Conservation (phyloP, 129 eudicot species). For the Calendula officinalis region DNA sequence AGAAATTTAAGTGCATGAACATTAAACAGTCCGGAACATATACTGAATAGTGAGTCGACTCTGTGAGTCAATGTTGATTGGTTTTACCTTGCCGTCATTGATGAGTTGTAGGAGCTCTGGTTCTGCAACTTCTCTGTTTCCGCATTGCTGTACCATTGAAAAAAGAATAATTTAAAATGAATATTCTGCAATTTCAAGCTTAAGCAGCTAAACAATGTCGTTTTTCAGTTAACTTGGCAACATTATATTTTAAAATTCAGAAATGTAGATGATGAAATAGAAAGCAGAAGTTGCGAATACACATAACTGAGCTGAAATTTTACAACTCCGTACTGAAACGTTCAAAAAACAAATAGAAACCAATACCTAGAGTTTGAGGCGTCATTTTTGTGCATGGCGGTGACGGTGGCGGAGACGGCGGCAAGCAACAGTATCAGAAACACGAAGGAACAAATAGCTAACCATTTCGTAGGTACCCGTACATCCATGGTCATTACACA, state of each 20-base stretch:
- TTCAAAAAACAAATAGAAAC: constrained; percentile 9
- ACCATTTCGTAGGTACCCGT: constrained; percentile 22
- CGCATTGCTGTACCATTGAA: constrained; percentile 35
- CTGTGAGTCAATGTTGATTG: constrained; percentile 20
- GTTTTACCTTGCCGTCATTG: constrained; percentile 67
- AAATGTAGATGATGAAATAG: background rate
- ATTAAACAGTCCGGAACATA: background rate
- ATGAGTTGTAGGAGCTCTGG: constrained; percentile 57
- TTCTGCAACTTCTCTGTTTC: constrained; percentile 46
- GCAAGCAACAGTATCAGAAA: constrained; percentile 34
- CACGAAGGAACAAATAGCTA: constrained; percentile 29
- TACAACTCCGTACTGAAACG: constrained; percentile 8
- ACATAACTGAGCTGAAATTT: constrained; percentile 11
- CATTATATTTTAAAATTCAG: background rate
- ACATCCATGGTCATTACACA: constrained; percentile 25
- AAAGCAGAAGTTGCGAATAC: background rate
- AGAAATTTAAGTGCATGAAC: constrained; percentile 6
- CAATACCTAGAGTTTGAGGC: constrained; percentile 33
- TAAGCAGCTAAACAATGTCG: background rate
- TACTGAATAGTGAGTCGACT: constrained; percentile 23
- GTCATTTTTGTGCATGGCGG: constrained; percentile 3
- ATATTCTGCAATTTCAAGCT: constrained; percentile 1
- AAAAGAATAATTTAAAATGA: background rate
- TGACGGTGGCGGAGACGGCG: constrained; percentile 21
- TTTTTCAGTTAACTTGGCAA: constrained; percentile 1